These are phyloP conservation scores for Cornus controversa DNA, from an alignment of 148 eudicot genomes.

Conservation along the genomic window DNA sequence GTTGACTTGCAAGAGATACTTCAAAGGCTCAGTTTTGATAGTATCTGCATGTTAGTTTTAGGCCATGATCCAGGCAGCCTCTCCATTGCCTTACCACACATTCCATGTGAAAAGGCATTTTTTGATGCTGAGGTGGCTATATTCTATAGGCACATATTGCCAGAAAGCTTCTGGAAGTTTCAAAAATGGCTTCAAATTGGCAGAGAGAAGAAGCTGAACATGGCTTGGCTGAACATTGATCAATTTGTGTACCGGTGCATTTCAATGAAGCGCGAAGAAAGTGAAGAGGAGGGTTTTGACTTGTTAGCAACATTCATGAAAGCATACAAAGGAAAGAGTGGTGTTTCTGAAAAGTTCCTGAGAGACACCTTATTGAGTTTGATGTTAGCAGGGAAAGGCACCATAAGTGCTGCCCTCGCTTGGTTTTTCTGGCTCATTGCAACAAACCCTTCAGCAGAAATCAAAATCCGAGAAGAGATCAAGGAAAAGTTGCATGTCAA, in stretches of 20 bases:
- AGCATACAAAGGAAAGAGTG: slow-evolving; percentile 2
- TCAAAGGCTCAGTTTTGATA: slow-evolving; percentile 16
- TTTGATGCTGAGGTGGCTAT: slow-evolving; percentile 25
- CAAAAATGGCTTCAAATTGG: slow-evolving; percentile 24
- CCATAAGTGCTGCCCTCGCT: background rate
- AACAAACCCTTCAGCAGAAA: background rate
- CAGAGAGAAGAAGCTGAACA: slow-evolving; percentile 19
- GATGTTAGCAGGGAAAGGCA: slow-evolving; percentile 8
- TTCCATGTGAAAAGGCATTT: slow-evolving; percentile 21
- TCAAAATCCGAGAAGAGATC: slow-evolving; percentile 9
- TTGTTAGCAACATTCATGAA: background rate
- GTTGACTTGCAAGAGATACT: slow-evolving; percentile 29
- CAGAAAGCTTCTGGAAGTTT: slow-evolving; percentile 28
- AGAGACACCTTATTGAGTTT: background rate
- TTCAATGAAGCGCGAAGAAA: slow-evolving; percentile 8
- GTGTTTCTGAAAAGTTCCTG: slow-evolving; percentile 6
- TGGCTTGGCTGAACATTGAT: slow-evolving; percentile 13
- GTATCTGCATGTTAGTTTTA: slow-evolving; percentile 3
- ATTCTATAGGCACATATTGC: slow-evolving; percentile 29
- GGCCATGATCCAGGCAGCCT: slow-evolving; percentile 32
- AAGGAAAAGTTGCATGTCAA: background rate
- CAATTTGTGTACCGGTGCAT: slow-evolving; percentile 15
- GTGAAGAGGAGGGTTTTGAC: background rate
- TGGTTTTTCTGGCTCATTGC: slow-evolving; percentile 19
- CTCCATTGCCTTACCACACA: slow-evolving; percentile 7